A percentile compares a stretch with the other conserved stretches of the same genome.
These are phyloP conservation scores for Punica granatum DNA, from an alignment of 345 rosid genomes.

Conservation along the genomic window DNA sequence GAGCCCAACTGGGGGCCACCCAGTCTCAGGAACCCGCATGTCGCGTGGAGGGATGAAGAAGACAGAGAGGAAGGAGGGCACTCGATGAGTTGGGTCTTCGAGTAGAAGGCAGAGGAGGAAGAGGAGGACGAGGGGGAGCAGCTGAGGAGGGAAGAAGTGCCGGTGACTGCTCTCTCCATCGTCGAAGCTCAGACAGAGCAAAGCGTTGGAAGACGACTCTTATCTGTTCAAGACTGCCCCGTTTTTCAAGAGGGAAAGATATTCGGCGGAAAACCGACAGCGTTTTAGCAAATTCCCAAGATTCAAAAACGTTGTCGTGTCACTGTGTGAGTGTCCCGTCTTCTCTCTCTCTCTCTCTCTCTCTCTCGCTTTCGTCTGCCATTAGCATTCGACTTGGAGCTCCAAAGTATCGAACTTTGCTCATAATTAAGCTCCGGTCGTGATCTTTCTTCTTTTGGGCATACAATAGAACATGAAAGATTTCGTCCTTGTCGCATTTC, in stretches of 20 bases:
- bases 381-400: not conserved
- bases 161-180: conserved; percentile 37
- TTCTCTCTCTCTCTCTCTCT: not conserved
- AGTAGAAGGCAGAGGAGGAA: conserved; percentile 2
- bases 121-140: conserved; percentile 10
- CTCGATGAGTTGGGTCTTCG: conserved; percentile 6
- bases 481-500: conserved; percentile 15
- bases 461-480: conserved; percentile 27
- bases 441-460: not conserved
- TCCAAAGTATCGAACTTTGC: not conserved
- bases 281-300: not conserved
- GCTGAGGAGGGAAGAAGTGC: conserved; percentile 19
- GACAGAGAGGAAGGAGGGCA: not conserved
- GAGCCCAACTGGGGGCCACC: not conserved
- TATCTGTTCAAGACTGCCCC: not conserved
- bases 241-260: not conserved
- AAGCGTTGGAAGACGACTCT: conserved; percentile 27
- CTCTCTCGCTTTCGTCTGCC: not conserved
- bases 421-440: not conserved
- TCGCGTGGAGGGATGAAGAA: conserved; percentile 7
- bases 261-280: not conserved
- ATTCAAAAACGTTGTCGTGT: not conserved
- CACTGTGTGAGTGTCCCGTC: not conserved
- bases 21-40: not conserved
- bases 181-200: not conserved